Evolutionary conservation across 306 rosid genomes (phyloP).

Genomic region (Quercus agrifolia): DNA sequence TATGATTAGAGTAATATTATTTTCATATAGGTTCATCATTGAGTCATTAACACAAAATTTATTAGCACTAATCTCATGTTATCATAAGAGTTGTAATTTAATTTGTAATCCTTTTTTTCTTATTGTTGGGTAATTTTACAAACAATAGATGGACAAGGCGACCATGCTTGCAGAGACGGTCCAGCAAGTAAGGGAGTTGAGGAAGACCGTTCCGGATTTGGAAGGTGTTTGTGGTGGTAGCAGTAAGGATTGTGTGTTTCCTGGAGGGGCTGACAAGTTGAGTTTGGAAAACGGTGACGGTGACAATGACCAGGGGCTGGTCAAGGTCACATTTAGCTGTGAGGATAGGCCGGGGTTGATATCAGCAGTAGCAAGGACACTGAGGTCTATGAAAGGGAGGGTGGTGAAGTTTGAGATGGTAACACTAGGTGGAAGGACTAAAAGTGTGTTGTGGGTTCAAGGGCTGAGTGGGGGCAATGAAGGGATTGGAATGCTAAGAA

Average conservation of each 20-base stretch:
- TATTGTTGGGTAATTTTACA: not conserved
- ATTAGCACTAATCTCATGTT: too few species aligned
- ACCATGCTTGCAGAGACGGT: constrained; percentile 56
- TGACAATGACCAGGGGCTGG: constrained; percentile 28
- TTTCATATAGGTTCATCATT: too few species aligned
- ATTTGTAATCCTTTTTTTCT: too few species aligned
- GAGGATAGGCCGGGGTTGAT: constrained; percentile 56
- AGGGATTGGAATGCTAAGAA: constrained; percentile 39
- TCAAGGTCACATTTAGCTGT: constrained; percentile 58
- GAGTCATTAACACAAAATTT: too few species aligned
- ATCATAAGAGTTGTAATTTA: too few species aligned
- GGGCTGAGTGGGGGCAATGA: constrained; percentile 38
- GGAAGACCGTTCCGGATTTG: constrained; percentile 36
- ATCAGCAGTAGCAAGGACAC: constrained; percentile 39
- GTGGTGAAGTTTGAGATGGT: constrained; percentile 63
- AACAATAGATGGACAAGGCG: constrained; percentile 68
- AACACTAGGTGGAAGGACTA: constrained; percentile 57
- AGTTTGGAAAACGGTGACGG: constrained; percentile 36
- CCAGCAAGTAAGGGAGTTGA: constrained; percentile 47
- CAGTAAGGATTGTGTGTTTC: constrained; percentile 35
- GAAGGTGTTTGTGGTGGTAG: constrained; percentile 24
- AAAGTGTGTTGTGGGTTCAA: constrained; percentile 46
- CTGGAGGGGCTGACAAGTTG: constrained; percentile 42
- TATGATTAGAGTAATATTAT: too few species aligned
- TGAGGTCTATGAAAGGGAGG: constrained; percentile 40